Conservation (phyloP, 1,284 basidiomycete species). For the Tetrapyrgos nigripes region DNA sequence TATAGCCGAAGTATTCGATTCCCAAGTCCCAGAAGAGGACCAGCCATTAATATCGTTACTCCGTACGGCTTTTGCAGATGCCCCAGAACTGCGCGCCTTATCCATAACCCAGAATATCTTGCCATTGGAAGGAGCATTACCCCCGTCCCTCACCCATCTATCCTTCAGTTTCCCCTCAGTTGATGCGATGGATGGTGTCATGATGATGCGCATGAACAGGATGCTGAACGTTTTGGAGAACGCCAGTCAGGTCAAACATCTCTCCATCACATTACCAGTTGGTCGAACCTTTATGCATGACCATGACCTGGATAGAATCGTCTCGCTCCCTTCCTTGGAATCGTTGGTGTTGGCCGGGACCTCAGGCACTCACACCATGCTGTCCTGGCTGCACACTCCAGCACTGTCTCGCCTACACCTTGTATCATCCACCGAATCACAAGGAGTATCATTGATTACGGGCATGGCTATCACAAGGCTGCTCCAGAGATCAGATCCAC, state of each 20-base stretch:
- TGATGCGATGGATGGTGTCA: neutral
- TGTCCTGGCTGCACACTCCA: constrained; percentile 51
- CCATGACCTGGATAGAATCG: constrained; percentile 25
- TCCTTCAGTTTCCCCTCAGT: constrained; percentile 36
- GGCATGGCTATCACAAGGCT: constrained; percentile 49
- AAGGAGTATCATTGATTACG: constrained; percentile 42
- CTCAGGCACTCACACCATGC: constrained; percentile 48
- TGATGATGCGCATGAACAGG: constrained; percentile 36
- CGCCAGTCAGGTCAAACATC: constrained; percentile 41
- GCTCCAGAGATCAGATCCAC: constrained; percentile 45
- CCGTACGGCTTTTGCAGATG: constrained; percentile 39
- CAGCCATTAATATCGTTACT: constrained; percentile 27
- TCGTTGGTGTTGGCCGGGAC: constrained; percentile 48
- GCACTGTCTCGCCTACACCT: constrained; percentile 52
- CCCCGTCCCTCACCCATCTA: constrained; percentile 46
- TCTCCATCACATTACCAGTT: constrained; percentile 49
- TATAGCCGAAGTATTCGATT: constrained; percentile 33
- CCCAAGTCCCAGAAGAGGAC: constrained; percentile 15
- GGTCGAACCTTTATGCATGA: constrained; percentile 40
- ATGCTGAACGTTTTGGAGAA: constrained; percentile 39
- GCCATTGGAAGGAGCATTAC: constrained; percentile 39
- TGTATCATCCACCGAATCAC: constrained; percentile 47
- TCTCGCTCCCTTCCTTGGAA: constrained; percentile 45
- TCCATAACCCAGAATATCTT: constrained; percentile 42
- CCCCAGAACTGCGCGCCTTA: constrained; percentile 42